Evolutionary conservation across 768 basidiomycete species (phyloP).

Genomic region (Boletus rubroflammeus): DNA sequence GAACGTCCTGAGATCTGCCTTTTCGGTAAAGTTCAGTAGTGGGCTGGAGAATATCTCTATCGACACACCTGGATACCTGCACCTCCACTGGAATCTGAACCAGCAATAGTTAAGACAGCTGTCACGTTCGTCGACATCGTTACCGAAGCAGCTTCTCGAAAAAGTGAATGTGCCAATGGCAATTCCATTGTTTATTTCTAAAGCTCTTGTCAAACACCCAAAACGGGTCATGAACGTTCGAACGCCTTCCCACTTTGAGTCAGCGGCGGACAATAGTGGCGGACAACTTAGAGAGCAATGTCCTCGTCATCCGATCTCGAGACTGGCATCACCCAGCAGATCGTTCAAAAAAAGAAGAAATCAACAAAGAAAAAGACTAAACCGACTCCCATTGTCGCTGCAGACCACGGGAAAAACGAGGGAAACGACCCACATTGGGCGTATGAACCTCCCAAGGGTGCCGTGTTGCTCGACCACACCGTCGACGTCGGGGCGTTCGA

Average conservation of each 20-base stretch:
- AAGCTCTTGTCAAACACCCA: slow-evolving; percentile 28
- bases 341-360: slow-evolving; percentile 12
- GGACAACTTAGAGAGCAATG: slow-evolving; percentile 1
- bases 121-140: slow-evolving; percentile 17
- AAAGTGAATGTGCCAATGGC: background rate
- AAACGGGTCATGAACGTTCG: slow-evolving; percentile 2
- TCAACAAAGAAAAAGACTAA: slow-evolving; percentile 9
- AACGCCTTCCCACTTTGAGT: too few species aligned
- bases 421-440: slow-evolving; percentile 55
- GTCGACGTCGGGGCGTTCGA: slow-evolving; percentile 53
- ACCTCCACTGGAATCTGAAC: slow-evolving; percentile 80
- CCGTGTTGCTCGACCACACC: slow-evolving; percentile 44
- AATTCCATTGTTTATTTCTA: slow-evolving; percentile 23
- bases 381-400: background rate
- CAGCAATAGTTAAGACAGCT: slow-evolving; percentile 67
- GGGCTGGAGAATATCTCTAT: background rate
- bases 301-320: slow-evolving; percentile 26
- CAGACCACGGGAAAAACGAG: slow-evolving; percentile 45
- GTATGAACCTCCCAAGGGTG: slow-evolving; percentile 55
- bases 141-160: too few species aligned
- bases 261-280: background rate
- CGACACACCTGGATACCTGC: slow-evolving; percentile 79
- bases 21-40: background rate
- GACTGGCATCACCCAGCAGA: slow-evolving; percentile 1
- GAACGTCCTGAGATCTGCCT: slow-evolving; percentile 89